Evolutionary conservation across 306 rosid species (phyloP).

Genomic region (Myrica gale): DNA sequence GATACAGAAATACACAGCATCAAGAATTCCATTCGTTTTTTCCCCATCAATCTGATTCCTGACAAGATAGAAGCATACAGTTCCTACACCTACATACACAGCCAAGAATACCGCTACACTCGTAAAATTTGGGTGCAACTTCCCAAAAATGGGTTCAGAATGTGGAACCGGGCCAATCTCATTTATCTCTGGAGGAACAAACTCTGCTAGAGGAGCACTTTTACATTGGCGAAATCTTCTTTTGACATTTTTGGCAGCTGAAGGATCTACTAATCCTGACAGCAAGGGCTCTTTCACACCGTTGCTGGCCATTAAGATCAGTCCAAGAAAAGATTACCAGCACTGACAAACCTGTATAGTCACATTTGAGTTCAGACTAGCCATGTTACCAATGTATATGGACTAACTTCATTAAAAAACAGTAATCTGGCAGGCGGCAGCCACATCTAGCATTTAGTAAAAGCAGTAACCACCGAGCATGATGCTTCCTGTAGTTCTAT

Average conservation of each 20-base stretch:
- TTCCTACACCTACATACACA: constrained; percentile 1
- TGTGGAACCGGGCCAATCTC: background rate
- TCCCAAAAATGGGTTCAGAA: background rate
- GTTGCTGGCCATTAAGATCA: constrained; percentile 46
- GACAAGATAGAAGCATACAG: constrained; percentile 1
- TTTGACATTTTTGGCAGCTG: constrained; percentile 20
- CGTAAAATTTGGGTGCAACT: constrained; percentile 5
- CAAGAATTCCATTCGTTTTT: constrained; percentile 1
- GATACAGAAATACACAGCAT: constrained; percentile 11
- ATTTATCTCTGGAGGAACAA: background rate
- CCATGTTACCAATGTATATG: constrained; percentile 6
- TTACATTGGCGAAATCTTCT: constrained; percentile 47
- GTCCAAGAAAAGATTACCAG: constrained; percentile 18
- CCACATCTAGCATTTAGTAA: background rate
- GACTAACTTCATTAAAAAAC: background rate
- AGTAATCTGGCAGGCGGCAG: background rate
- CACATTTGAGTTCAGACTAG: constrained; percentile 18
- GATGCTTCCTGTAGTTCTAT: background rate
- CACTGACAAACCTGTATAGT: constrained; percentile 16
- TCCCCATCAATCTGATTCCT: background rate
- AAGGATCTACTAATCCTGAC: constrained; percentile 18
- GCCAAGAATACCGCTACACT: background rate
- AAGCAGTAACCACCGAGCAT: background rate
- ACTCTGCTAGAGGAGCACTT: constrained; percentile 57
- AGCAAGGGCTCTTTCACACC: constrained; percentile 50